Conservation (phyloP, 148 eudicot species). For the Pharnaceum exiguum region DNA sequence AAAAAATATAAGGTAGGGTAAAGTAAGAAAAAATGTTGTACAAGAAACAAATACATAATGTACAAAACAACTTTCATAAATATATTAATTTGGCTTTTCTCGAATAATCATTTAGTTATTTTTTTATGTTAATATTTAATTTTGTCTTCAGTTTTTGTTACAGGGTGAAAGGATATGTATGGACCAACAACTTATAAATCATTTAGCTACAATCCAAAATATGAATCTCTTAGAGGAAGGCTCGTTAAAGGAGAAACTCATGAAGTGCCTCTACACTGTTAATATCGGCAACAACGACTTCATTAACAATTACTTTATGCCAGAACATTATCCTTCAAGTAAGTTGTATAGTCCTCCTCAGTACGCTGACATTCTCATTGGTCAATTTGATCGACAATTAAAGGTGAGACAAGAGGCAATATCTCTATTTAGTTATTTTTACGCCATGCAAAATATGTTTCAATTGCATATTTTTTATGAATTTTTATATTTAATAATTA, state of each 20-base stretch:
- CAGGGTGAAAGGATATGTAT: conserved; percentile 48
- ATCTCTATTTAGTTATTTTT: too few relatives aligned
- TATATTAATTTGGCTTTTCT: too few relatives aligned
- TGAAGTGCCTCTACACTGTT: conserved; percentile 40
- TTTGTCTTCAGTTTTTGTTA: background rate
- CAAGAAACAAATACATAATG: too few relatives aligned
- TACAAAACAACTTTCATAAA: too few relatives aligned
- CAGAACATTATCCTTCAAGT: conserved; percentile 20
- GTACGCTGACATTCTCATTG: conserved; percentile 29
- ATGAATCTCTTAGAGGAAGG: background rate
- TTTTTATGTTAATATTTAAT: background rate
- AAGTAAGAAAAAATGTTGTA: too few relatives aligned
- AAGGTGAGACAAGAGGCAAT: too few relatives aligned
- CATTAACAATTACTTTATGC: conserved; percentile 50
- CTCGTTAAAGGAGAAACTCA: conserved; percentile 11
- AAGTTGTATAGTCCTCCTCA: conserved; percentile 10
- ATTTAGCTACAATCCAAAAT: conserved; percentile 11
- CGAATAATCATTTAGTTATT: background rate
- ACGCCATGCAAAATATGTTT: too few relatives aligned
- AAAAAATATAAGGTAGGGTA: too few relatives aligned
- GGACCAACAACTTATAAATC: conserved; percentile 37
- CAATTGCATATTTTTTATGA: too few relatives aligned
- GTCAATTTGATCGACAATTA: conserved; percentile 26
- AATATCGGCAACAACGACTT: conserved; percentile 57
- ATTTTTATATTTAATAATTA: too few relatives aligned